These are phyloP conservation scores for Wickerhamiella kurtzmanii DNA, from an alignment of 805 yeast genomes.

Conservation along the genomic window DNA sequence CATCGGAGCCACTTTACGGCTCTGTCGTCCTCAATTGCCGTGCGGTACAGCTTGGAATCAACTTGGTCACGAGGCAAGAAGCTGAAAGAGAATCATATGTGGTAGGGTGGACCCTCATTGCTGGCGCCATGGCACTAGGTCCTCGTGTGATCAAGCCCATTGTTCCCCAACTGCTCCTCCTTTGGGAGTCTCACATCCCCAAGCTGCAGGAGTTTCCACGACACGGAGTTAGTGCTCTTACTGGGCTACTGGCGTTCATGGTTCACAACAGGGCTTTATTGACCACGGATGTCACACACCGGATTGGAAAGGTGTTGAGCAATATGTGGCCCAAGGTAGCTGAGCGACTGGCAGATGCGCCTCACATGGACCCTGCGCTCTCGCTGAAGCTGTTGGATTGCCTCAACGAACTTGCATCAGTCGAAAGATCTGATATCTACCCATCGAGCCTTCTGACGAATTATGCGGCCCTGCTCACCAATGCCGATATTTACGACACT, in stretches of 20 bases:
- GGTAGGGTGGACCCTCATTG: conserved; percentile 46
- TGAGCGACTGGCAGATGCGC: too few relatives aligned
- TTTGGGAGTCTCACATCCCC: conserved; percentile 48
- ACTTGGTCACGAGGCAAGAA: conserved; percentile 4
- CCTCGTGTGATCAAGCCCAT: conserved; percentile 41
- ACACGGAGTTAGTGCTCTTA: conserved; percentile 33
- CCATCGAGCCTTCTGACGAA: conserved; percentile 30
- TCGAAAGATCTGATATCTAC: conserved; percentile 11
- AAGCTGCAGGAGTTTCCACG: conserved; percentile 37
- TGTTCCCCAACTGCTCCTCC: conserved; percentile 41
- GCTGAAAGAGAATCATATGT: conserved; percentile 6
- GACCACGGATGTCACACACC: conserved; percentile 32
- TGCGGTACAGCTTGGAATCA: conserved; percentile 6
- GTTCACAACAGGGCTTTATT: conserved; percentile 26
- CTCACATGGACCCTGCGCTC: conserved; percentile 18
- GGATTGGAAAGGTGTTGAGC: conserved; percentile 38
- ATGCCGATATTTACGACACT: conserved; percentile 1
- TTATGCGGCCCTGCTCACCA: conserved; percentile 21
- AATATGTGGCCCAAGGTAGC: conserved; percentile 26
- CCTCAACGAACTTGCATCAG: conserved; percentile 12
- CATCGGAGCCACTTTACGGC: conserved; percentile 10
- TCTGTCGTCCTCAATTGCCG: conserved; percentile 13
- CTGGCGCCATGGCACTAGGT: conserved; percentile 53
- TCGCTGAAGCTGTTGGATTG: conserved; percentile 16
- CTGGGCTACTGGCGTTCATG: conserved; percentile 43